Conservation (phyloP, 805 yeast genomes). For the Tetrapisispora phaffii region DNA sequence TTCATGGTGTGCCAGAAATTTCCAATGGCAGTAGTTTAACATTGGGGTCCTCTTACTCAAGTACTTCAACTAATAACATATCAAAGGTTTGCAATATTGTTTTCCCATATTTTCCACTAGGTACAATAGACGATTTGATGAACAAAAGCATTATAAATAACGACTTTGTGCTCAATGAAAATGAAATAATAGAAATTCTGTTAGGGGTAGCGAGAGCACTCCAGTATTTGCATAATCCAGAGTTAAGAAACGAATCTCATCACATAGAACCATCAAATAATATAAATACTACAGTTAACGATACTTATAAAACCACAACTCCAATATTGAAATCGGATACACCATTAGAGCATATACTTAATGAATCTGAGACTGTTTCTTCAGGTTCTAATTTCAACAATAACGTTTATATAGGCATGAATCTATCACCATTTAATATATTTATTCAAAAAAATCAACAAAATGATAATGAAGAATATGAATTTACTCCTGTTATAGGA, state of each 20-base stretch:
- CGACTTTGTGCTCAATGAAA: slow-evolving; percentile 41
- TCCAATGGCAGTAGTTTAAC: not conserved
- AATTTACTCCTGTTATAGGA: slow-evolving; percentile 51
- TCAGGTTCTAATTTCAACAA: slow-evolving; percentile 5
- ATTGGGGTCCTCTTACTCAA: not conserved
- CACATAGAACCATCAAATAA: slow-evolving; percentile 8
- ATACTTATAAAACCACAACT: slow-evolving; percentile 21
- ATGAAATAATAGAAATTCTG: slow-evolving; percentile 51
- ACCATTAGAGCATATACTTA: slow-evolving; percentile 8
- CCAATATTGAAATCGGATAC: slow-evolving; percentile 12
- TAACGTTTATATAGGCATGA: not conserved
- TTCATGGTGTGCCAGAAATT: not conserved
- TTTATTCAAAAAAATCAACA: slow-evolving; percentile 63
- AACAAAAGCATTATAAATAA: slow-evolving; percentile 51
- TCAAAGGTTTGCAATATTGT: slow-evolving; percentile 57
- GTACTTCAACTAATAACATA: not conserved
- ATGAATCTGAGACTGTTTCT: slow-evolving; percentile 4
- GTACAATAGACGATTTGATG: slow-evolving; percentile 75
- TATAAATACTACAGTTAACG: slow-evolving; percentile 12
- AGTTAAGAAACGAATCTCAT: slow-evolving; percentile 9
- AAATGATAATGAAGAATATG: slow-evolving; percentile 43
- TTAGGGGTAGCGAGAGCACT: slow-evolving; percentile 68
- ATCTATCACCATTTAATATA: slow-evolving; percentile 9
- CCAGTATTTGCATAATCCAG: slow-evolving; percentile 52
- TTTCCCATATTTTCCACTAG: slow-evolving; percentile 64